Evolutionary conservation across 2,329 filamentous ascomycete genomes (phyloP).

Genomic region (Venturia aucupariae): DNA sequence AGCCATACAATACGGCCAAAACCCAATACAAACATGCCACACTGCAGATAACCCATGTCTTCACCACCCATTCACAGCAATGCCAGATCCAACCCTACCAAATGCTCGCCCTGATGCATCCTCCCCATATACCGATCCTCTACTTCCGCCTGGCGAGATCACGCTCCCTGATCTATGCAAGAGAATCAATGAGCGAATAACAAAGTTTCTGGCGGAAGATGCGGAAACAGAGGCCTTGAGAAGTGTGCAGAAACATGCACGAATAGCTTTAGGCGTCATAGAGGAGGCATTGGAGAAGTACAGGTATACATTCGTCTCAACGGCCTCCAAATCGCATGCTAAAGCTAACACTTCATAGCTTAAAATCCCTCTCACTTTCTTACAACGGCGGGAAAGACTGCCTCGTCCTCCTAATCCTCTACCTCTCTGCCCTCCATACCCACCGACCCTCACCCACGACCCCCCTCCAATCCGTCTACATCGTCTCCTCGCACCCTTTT

Average conservation of each 20-base stretch:
- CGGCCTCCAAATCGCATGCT: conserved; percentile 9
- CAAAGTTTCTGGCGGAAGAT: conserved; percentile 34
- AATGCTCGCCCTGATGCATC: conserved; percentile 2
- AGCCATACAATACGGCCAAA: background rate
- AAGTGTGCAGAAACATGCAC: conserved; percentile 65
- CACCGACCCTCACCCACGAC: conserved; percentile 34
- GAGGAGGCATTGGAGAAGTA: conserved; percentile 67
- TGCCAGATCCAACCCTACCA: background rate
- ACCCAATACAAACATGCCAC: background rate
- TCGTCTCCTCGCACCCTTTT: conserved; percentile 77
- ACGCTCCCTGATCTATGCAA: conserved; percentile 11
- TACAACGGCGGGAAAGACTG: conserved; percentile 99
- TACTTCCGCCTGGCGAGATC: conserved; percentile 4
- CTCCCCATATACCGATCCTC: conserved; percentile 3
- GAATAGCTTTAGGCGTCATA: conserved; percentile 62
- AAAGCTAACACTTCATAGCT: conserved; percentile 37
- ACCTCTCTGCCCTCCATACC: conserved; percentile 55
- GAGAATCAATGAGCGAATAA: conserved; percentile 8
- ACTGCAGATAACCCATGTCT: conserved; percentile 7
- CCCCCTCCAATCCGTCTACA: conserved; percentile 76
- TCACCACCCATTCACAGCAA: background rate
- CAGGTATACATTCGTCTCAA: conserved; percentile 40
- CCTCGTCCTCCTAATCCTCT: conserved; percentile 79
- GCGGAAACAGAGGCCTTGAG: conserved; percentile 48
- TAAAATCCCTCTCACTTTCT: conserved; percentile 73